Base-by-base conservation (phyloP, 495 filamentous ascomycete genomes). In the Hypoxylon subgilvum region DNA sequence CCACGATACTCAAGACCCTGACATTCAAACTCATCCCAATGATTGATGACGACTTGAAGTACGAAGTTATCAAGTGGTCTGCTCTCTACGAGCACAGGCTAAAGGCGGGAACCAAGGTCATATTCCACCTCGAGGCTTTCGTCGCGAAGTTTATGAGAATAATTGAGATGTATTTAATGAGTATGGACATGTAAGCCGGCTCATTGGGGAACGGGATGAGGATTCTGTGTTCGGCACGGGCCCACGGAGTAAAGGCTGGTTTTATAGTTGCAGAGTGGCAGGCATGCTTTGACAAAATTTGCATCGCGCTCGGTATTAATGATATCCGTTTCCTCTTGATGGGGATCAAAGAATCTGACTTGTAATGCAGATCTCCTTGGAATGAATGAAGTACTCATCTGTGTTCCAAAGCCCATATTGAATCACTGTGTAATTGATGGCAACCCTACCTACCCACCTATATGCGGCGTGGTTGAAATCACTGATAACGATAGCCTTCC, bases 61-160 rank as follows among this genome's bases (percentile, higher is more conserved):
- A 88, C 4, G 92, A 97, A 3, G 88, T 98, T 4, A 90, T 98
- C 65, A 89, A 88, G 70, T 97, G 93, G 92, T 87, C 90, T 18
- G 94, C 94, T 0, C 97, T 97, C 63, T 98, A 94, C 67, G 95
- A 98, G 71, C 94, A 97, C 72, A 82, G 94, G 56, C 88, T 97
- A 69, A 87, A 87, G 58, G 84, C 88, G 57, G 94, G 94, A 31
- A 93, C 77, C 76, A 98, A 98, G 83, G 87, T 92, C 18, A 97
- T 98, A 39, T 98, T 98, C 72, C 94, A 98, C 63, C 81, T 98
- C 0, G 94, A 98, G 76, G 94, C 94, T 17, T 98, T 97, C 74
- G 93, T 98, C 27, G 93, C 95, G 22, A 96, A 96, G 76, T 93
- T 96, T 70, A 97, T 98, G 91, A 83, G 93, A 61, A 86, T 98